Evolutionary conservation across 2,329 filamentous ascomycete genomes (phyloP).

Genomic region (Ceratocystis harringtonii): DNA sequence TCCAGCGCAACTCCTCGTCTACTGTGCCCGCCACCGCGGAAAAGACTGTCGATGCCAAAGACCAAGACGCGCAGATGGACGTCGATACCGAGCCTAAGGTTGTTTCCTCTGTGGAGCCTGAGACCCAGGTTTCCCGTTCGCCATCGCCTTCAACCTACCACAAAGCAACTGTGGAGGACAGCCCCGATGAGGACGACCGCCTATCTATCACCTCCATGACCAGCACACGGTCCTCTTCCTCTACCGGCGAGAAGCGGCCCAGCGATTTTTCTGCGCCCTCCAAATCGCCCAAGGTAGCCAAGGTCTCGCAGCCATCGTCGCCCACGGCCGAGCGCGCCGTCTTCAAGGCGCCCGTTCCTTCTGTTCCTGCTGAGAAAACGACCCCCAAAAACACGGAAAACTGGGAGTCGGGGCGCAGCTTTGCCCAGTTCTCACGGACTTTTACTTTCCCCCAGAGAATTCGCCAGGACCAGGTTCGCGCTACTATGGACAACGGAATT

Average conservation of each 20-base stretch:
- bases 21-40: not conserved
- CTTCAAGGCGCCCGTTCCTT: conserved; percentile 8
- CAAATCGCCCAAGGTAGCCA: not conserved
- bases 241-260: conserved; percentile 15
- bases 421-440: conserved; percentile 51
- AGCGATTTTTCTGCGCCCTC: not conserved
- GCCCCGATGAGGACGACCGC: conserved; percentile 23
- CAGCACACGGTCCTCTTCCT: conserved; percentile 8
- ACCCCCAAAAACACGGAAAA: conserved; percentile 1
- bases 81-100: not conserved
- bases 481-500: conserved; percentile 49
- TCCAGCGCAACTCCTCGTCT: not conserved
- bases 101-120: conserved; percentile 24
- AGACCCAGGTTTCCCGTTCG: conserved; percentile 21
- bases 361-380: not conserved
- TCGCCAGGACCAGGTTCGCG: conserved; percentile 45
- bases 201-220: conserved; percentile 9
- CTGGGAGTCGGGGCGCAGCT: conserved; percentile 36
- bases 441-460: conserved; percentile 53
- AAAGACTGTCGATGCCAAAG: not conserved
- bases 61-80: not conserved
- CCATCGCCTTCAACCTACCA: conserved; percentile 25
- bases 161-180: conserved; percentile 54
- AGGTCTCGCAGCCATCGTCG: not conserved
- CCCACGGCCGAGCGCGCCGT: conserved; percentile 3